Base-by-base conservation (phyloP, 805 yeast species). In the Candida ascalaphidarum region DNA sequence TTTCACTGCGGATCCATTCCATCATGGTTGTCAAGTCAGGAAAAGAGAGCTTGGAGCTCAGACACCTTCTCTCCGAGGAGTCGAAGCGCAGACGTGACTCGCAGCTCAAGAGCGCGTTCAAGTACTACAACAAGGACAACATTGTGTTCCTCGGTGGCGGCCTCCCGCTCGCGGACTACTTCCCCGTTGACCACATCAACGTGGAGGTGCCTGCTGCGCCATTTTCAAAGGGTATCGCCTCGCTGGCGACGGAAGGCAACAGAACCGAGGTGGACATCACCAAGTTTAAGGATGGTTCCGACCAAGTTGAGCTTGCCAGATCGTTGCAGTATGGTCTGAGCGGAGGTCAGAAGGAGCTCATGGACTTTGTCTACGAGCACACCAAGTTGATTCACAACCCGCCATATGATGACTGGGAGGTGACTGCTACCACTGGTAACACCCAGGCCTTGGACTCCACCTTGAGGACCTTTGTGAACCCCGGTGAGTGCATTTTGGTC, bases 111-210 rank as follows among this genome's bases (percentile, higher is more conserved):
- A 60, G 74, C 22, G 94, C 94, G 11, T 84, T 89, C 66, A 76
- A 75, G 49, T 80, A 81, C 62, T 80, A 64, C 47, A 61, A 64
- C 23, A 68, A 73, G 38, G 95, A 95, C 19, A 74, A 78, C 29
- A 66, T 92, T 48, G 77, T 85, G 32, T 88, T 86, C 50, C 71
- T 89, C 31, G 97, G 96, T 31, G 98, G 97, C 44, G 98, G 98
- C 6, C 71, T 89, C 43, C 98, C 98, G 10, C 61, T 84, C 52
- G 63, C 95, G 15, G 89, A 81, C 38, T 81, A 83, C 58, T 89
- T 89, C 71, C 97, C 98, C 24, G 84, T 89, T 71, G 84, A 86
- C 45, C 72, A 75, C 40, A 52, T 89, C 33, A 52, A 68, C 14
- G 79, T 81, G 10, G 74, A 73, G 31, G 65, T 85, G 5, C 94